Evolutionary conservation across 1,139 yeast genomes (phyloP).

Genomic region (Magnusiomyces clavatus): DNA sequence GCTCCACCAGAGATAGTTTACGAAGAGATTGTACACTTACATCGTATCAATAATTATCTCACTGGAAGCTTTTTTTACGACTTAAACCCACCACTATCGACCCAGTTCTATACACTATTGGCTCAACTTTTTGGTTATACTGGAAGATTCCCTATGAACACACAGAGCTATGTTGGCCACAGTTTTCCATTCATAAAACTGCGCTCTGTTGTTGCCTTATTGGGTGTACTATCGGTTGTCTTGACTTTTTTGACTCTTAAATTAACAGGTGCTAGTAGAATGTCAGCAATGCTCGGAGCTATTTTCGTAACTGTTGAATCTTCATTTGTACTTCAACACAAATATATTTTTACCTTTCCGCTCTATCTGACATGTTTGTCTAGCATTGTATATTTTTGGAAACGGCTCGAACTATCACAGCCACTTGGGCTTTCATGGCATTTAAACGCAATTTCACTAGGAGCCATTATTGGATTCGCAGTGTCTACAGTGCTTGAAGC

Average conservation of each 20-base stretch:
- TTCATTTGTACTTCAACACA: slow-evolving; percentile 44
- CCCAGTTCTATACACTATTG: slow-evolving; percentile 41
- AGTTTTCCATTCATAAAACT: slow-evolving; percentile 38
- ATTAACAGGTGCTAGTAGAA: slow-evolving; percentile 38
- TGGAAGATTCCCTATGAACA: slow-evolving; percentile 33
- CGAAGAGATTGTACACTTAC: slow-evolving; percentile 52
- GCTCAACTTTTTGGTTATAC: slow-evolving; percentile 40
- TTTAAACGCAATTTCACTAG: slow-evolving; percentile 36
- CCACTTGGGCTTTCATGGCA: slow-evolving; percentile 43
- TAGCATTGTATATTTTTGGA: slow-evolving; percentile 40
- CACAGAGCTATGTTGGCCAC: slow-evolving; percentile 29
- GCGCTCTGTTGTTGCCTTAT: slow-evolving; percentile 47
- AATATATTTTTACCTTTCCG: slow-evolving; percentile 45
- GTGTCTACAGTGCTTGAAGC: slow-evolving; percentile 52
- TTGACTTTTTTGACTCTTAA: slow-evolving; percentile 45
- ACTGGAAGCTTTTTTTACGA: slow-evolving; percentile 50
- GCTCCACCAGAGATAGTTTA: slow-evolving; percentile 38
- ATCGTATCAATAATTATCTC: slow-evolving; percentile 45
- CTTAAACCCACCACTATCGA: slow-evolving; percentile 55
- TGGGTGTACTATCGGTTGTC: slow-evolving; percentile 42
- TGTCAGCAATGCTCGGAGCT: slow-evolving; percentile 41
- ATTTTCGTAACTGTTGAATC: slow-evolving; percentile 46
- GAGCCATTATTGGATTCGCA: slow-evolving; percentile 46
- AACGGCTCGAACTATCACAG: slow-evolving; percentile 33
- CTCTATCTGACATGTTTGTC: slow-evolving; percentile 43